Percentiles rank a stretch among this genome's conserved stretches.
Conservation (phyloP, 257 asterid species). For the Verbascum thapsus region DNA sequence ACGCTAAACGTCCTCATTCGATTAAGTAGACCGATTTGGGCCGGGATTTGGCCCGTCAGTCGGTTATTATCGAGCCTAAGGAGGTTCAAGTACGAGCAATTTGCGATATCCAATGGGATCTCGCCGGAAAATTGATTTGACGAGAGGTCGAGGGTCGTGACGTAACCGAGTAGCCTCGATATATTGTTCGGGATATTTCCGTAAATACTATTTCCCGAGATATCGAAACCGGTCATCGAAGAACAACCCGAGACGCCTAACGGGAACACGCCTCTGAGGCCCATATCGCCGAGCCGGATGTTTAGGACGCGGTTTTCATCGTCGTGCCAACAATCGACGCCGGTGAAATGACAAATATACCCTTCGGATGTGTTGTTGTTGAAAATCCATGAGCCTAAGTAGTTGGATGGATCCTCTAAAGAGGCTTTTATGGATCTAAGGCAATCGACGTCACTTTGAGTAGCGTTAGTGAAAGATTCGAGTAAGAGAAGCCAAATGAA, state of each 20-base stretch:
- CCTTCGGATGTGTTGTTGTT: conserved; percentile 44
- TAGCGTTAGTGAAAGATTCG: conserved; percentile 33
- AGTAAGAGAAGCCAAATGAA: conserved; percentile 41
- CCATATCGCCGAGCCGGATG: conserved; percentile 53
- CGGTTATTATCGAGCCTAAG: conserved; percentile 60
- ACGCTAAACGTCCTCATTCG: conserved; percentile 39
- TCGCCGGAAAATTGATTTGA: conserved; percentile 61
- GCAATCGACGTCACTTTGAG: conserved; percentile 61
- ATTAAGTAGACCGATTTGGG: conserved; percentile 37
- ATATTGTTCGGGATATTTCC: conserved; percentile 61
- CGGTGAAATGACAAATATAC: conserved; percentile 58
- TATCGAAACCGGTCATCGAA: conserved; percentile 72
- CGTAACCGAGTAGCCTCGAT: conserved; percentile 40
- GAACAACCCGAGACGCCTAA: conserved; percentile 52
- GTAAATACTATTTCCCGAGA: conserved; percentile 56
- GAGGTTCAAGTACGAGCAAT: conserved; percentile 54
- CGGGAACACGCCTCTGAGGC: conserved; percentile 77
- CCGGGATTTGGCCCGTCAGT: conserved; percentile 49
- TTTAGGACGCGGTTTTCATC: conserved; percentile 64
- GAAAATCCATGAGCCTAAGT: conserved; percentile 63
- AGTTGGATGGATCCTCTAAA: conserved; percentile 56
- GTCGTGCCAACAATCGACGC: conserved; percentile 79
- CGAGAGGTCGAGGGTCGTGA: conserved; percentile 65
- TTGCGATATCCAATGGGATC: conserved; percentile 56
- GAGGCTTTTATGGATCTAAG: conserved; percentile 46